Evolutionary conservation across 495 filamentous ascomycete genomes (phyloP), one percentile per base, ranked within the genome.

Genomic region (Hypoxylon cercidicola): DNA sequence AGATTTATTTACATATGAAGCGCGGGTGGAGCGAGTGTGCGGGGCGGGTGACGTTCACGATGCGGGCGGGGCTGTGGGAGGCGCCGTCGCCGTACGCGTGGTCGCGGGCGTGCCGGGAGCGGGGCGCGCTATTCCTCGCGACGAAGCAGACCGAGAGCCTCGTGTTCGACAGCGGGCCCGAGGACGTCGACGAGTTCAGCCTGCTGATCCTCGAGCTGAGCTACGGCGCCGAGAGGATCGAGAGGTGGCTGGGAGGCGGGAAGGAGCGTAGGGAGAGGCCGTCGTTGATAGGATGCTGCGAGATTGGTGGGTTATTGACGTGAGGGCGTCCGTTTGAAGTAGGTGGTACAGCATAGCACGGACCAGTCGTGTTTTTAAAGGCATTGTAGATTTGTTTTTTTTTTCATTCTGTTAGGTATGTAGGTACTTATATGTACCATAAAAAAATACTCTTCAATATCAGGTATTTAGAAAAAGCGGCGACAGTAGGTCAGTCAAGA

Each of bases 61-160:
- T 72, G 51, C 56, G 69, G 5, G 54, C 30, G 12, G 67, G 74
- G 5, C 23, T 79, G 15, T 79, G 78, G 78, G 74, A 78, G 16
- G 78, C 77, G 3, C 3, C 50, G 32, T 70, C 68, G 35, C 55
- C 67, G 43, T 60, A 53, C 25, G 51, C 59, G 30, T 80, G 75
- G 77, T 23, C 55, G 3, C 21, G 64, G 15, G 49, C 61, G 21
- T 64, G 55, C 18, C 50, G 51, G n/a, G 65, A 64, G 53, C 30
- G 43, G 10, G 60, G 46, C 35, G 46, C 66, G 37, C 54, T 65
- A 21, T 56, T 69, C 59, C 30, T 74, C 23, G 35, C 47, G 15
- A 61, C 62, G 2, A 16, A 50, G 48, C 56, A 69, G n/a, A 50
- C 49, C 3, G 62, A 69, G 45, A 46, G 40, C 4, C 25, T 72